phyloP scores from a whole-genome alignment of 371 early-diverging fungal species.

The Lichtheimia ornata region DNA sequence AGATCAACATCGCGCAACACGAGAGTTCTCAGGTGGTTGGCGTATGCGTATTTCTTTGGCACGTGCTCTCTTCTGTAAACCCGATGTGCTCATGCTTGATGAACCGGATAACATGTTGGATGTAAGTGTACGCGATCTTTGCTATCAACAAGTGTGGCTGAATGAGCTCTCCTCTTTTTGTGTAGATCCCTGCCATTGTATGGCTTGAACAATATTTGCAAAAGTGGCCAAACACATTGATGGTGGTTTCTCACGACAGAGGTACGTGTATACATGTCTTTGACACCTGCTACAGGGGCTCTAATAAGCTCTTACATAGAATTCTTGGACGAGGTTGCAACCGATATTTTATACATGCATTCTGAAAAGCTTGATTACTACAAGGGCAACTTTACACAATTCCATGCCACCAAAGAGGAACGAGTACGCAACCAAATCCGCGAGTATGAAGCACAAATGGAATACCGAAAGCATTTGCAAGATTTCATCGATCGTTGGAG shows the following conservation, averaged over 20 bases:
- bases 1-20: conserved; percentile 82
- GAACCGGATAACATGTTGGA: conserved; percentile 99
- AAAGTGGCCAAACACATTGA: conserved; percentile 88
- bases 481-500: conserved; percentile 99
- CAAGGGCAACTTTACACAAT: conserved; percentile 92
- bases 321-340: conserved; percentile 96
- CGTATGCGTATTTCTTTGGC: conserved; percentile 95
- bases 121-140: conserved; percentile 24
- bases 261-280: conserved; percentile 23
- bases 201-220: conserved; percentile 95
- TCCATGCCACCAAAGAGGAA: conserved; percentile 88
- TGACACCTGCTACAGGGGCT: neutral
- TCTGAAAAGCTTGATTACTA: conserved; percentile 91
- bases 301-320: conserved; percentile 43
- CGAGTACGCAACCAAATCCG: conserved; percentile 84
- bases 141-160: neutral
- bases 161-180: neutral
- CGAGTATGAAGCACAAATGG: conserved; percentile 95
- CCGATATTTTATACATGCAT: conserved; percentile 96
- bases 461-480: conserved; percentile 92
- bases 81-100: conserved; percentile 97
- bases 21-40: conserved; percentile 96
- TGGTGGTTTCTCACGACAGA: conserved; percentile 98
- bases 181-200: conserved; percentile 86
- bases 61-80: conserved; percentile 93